Base-by-base conservation (phyloP, 257 asterid genomes). In the Marsdenia floribunda region DNA sequence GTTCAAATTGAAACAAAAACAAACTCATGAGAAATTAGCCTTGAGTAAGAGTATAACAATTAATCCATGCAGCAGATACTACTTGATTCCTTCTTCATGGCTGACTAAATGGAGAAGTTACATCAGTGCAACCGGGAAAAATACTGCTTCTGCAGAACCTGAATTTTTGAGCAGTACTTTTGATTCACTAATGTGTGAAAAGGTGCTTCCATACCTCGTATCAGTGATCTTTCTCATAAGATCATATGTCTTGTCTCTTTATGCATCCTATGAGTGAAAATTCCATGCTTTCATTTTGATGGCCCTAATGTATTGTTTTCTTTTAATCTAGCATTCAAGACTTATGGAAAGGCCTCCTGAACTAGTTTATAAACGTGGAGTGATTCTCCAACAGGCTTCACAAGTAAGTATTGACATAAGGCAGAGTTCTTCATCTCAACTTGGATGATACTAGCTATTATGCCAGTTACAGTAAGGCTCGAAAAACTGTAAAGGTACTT, bases 311-410 rank as follows among this genome's bases (percentile, higher is more conserved):
- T 38, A 40, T 73, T 33, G 54, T 60, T 35, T 79, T 44, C 70
- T 68, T 73, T 70, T 81, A 55, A 66, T 78, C 74, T 96, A 94
- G 99, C 99, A 94, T 72, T 78, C 84, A 76, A 86, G 80, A 81
- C 92, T 94, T 81, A 87, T 89, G 63, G 96, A 87, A 89, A 90
- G 93, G 85, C 99, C 99, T 70, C 99, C 99, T 13, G 96, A 92
- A 60, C 91, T 94, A 78, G 38, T 83, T 73, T 90, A 91, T 85
- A 92, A 83, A 84, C 98, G 97, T 68, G 99, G 90, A 65, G 77
- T 84, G 66, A 85, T 94, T 83, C 81, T 84, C 78, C 99, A 92
- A 65, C 90, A 88, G 88, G 71, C 92, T 77, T 82, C 90, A 61
- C 73, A 88, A 76, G 99, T 94, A 87, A 92, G 98, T 83, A 49